A percentile compares a stretch with the other conserved stretches of the same genome.
Evolutionary conservation across 441 rosid genomes (phyloP).

Genomic region (Populus hybrid): DNA sequence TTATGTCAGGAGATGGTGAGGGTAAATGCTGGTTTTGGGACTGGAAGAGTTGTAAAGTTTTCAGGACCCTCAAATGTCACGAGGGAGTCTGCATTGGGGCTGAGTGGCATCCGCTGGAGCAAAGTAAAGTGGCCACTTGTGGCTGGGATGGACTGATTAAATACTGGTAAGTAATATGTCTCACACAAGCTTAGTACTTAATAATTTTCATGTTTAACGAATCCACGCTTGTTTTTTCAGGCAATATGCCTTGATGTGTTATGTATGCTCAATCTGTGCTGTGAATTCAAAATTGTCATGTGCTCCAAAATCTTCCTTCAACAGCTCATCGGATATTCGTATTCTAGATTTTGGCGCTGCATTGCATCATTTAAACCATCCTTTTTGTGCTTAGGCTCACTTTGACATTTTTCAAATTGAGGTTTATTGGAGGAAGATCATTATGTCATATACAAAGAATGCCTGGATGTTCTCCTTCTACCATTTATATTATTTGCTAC

Average conservation of each 20-base stretch:
- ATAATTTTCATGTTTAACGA: not conserved
- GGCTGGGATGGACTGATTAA: slow-evolving; percentile 99
- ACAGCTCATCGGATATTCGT: not conserved
- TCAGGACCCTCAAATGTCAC: slow-evolving; percentile 88
- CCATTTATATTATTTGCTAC: not conserved
- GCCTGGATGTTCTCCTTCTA: not conserved
- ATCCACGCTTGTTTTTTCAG: not conserved
- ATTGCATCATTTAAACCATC: not conserved
- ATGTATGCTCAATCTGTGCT: not conserved
- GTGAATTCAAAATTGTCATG: not conserved
- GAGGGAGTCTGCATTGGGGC: slow-evolving; percentile 89
- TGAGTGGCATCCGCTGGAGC: slow-evolving; percentile 98
- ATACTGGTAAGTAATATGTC: slow-evolving; percentile 73
- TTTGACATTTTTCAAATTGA: not conserved
- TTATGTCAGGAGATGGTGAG: slow-evolving; percentile 99
- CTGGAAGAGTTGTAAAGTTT: slow-evolving; percentile 98
- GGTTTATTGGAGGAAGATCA: not conserved
- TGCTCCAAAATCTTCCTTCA: not conserved
- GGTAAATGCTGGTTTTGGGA: slow-evolving; percentile 99
- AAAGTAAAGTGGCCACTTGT: slow-evolving; percentile 99
- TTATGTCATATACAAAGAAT: not conserved
- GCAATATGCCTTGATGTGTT: not conserved
- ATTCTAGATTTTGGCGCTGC: not conserved
- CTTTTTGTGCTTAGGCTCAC: not conserved
- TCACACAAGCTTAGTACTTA: not conserved